phyloP scores from a whole-genome alignment of 78 protist genomes.

The Creolimax fragrantissima region DNA sequence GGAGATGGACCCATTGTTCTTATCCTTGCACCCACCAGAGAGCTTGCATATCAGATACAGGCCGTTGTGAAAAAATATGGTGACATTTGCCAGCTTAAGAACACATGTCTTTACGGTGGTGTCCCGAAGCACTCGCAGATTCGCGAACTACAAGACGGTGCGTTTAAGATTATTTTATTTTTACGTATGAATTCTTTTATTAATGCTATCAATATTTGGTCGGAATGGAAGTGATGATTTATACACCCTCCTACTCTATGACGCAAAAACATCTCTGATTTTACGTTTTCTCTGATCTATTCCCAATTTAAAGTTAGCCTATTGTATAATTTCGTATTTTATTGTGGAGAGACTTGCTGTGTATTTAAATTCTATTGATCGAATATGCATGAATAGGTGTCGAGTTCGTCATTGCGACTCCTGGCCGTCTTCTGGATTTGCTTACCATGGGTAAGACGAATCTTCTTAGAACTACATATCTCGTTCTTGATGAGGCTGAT shows the following conservation, averaged over 20 bases:
- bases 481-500: constrained; percentile 97
- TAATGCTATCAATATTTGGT: not conserved
- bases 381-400: constrained; percentile 33
- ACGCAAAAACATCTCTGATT: not conserved
- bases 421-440: constrained; percentile 97
- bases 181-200: not conserved
- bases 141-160: constrained; percentile 41
- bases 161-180: not conserved
- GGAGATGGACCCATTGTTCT: constrained; percentile 88
- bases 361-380: no score
- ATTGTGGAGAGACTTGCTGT: no score
- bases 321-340: no score
- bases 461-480: constrained; percentile 83
- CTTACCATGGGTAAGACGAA: constrained; percentile 48
- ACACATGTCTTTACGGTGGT: constrained; percentile 92
- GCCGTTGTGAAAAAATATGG: constrained; percentile 38
- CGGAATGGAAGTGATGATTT: not conserved
- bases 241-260: not conserved
- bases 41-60: constrained; percentile 92
- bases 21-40: constrained; percentile 95
- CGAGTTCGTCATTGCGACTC: constrained; percentile 92
- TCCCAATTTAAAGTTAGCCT: no score
- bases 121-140: constrained; percentile 65
- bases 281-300: not conserved
- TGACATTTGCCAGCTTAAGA: not conserved